phyloP scores from a whole-genome alignment of 2,329 filamentous ascomycete genomes.

The Sporothrix euskadiensis region DNA sequence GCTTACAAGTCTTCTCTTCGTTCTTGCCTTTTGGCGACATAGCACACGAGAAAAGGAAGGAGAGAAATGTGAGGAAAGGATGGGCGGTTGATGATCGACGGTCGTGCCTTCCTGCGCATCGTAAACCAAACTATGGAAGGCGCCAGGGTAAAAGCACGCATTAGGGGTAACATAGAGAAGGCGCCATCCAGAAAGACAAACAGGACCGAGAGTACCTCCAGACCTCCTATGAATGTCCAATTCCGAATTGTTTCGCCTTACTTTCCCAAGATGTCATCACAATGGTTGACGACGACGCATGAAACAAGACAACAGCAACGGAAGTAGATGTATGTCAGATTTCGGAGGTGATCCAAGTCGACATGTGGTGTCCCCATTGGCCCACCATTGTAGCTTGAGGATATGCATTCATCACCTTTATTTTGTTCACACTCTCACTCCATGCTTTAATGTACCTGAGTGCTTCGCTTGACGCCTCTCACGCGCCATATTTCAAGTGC shows the following conservation, averaged over 20 bases:
- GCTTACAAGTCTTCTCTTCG: not conserved
- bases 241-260: not conserved
- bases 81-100: not conserved
- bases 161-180: not conserved
- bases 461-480: slow-evolving; percentile 17
- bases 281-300: not conserved
- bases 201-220: not conserved
- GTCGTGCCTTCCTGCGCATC: slow-evolving; percentile 5
- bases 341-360: not conserved
- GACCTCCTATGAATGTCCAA: not conserved
- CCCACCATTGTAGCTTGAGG: not conserved
- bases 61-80: too few relatives aligned
- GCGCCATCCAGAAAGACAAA: not conserved
- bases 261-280: not conserved
- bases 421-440: not conserved
- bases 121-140: not conserved
- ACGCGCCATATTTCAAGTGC: slow-evolving; percentile 17
- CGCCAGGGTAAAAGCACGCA: not conserved
- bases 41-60: not conserved
- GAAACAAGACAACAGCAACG: not conserved
- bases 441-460: not conserved
- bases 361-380: not conserved
- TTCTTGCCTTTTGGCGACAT: not conserved
- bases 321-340: slow-evolving; percentile 1
- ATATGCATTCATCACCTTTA: not conserved